Base-by-base conservation (phyloP, 2,329 filamentous ascomycete species). In the Alternaria arbusti region DNA sequence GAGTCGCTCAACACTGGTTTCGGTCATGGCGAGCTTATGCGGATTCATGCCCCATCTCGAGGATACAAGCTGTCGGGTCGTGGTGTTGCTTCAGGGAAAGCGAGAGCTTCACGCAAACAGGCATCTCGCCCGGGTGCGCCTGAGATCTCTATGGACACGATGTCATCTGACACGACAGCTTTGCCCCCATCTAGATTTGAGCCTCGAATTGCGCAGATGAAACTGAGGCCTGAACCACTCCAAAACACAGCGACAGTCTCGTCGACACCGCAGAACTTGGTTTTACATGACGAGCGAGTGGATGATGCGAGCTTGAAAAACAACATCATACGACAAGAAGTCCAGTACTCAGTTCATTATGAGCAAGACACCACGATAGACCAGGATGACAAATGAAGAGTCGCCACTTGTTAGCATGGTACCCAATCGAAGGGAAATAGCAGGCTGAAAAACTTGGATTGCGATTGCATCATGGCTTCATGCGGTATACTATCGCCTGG, bases 1-100 rank as follows among this genome's bases (percentile, higher is more conserved):
- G 66, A 68, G 25, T 66, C 56, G 11, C 54, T 68, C 12, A 66
- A 63, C 23, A 68, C 66, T 3, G 66, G 65, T 1, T 68, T 66
- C n/a, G 66, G 66, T 10, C 63, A 68, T 15, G 63, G 66, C 8
- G 63, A 66, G 54, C 46, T 64, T 17, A 63, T 68, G 22, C 60
- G 66, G 6, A 47, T 66, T 6, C 60, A 66, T 26, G 55, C 54
- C 0, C 40, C 56, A 13, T 63, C 63, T 7, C 47, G 65, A 30
- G 15, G 25, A 13, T 62, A 68, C 47, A 61, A 66, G 17, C 30
- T 61, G 51, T 68, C 60, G 2, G 57, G 45, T 49, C 54, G 45
- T 7, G 66, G 63, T 43, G 30, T 50, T 57, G n/a, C 43, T 15
- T n/a, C 43, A 13, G 30, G 28, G 20, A 47, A 36, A 43, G 46